Percentiles rank a stretch among this genome's conserved stretches.
Evolutionary conservation across 2,329 filamentous ascomycete genomes (phyloP).

Genomic region (Apiospora pterosperma): DNA sequence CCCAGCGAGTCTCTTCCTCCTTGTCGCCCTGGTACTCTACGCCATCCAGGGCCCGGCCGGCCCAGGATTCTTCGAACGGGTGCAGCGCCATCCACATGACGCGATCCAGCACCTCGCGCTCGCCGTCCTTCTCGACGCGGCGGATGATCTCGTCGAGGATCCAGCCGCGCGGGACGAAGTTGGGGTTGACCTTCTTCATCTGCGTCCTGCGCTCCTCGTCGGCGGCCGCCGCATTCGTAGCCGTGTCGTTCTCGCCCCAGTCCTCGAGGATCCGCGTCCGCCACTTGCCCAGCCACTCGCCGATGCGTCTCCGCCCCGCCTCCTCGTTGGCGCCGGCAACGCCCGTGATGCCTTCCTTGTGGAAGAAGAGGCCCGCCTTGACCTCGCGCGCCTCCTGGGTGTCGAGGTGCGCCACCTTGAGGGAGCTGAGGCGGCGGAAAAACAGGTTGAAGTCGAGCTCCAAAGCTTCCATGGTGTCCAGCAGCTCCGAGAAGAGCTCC

Average conservation of each 20-base stretch:
- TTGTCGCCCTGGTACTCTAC: conserved; percentile 54
- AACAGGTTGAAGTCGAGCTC: conserved; percentile 94
- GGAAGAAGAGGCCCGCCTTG: conserved; percentile 75
- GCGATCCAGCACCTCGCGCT: conserved; percentile 72
- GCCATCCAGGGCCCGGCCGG: conserved; percentile 44
- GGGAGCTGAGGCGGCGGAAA: conserved; percentile 72
- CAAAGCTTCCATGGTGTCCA: conserved; percentile 77
- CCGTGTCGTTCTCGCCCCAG: conserved; percentile 54
- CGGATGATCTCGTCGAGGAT: conserved; percentile 90
- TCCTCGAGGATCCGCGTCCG: conserved; percentile 68
- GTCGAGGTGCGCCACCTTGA: conserved; percentile 61
- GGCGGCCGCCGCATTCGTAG: conserved; percentile 27
- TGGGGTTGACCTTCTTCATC: conserved; percentile 90
- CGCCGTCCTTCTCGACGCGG: conserved; percentile 78
- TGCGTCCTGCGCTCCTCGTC: conserved; percentile 62
- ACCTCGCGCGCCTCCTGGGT: conserved; percentile 61
- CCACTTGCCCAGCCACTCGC: conserved; percentile 81
- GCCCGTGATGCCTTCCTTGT: conserved; percentile 64
- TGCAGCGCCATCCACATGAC: conserved; percentile 80
- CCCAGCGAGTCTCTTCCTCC: conserved; percentile 78
- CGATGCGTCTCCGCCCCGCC: conserved; percentile 64
- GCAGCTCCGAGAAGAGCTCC: conserved; percentile 71
- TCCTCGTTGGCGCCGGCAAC: conserved; percentile 49
- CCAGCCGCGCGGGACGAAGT: conserved; percentile 88
- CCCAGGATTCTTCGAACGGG: conserved; percentile 81